A percentile compares a stretch with the other conserved stretches of the same genome.
Evolutionary conservation across 768 basidiomycete genomes (phyloP).

Genomic region (Pholiota microspora): DNA sequence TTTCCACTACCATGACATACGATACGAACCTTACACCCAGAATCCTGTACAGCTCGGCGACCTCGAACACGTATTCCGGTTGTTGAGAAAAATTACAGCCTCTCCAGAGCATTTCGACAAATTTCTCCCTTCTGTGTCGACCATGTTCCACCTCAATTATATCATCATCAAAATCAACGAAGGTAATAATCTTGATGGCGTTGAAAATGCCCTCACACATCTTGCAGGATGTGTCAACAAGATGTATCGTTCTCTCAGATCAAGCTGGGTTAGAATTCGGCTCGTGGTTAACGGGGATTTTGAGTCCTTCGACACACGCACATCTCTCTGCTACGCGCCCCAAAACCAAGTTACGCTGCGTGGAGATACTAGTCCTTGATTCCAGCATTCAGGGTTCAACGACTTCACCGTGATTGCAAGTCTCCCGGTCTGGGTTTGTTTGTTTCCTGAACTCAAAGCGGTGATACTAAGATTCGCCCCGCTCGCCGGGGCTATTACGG

Average conservation of each 20-base stretch:
- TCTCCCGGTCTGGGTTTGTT: slow-evolving; percentile 15
- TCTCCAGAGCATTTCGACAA: slow-evolving; percentile 18
- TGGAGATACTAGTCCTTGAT: slow-evolving; percentile 19
- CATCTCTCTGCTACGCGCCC: slow-evolving; percentile 9
- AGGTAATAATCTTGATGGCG: slow-evolving; percentile 6
- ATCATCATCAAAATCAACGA: slow-evolving; percentile 16
- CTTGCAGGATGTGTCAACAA: slow-evolving; percentile 12
- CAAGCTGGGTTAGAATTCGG: slow-evolving; percentile 14
- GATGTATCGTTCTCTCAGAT: slow-evolving; percentile 11
- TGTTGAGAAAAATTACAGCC: slow-evolving; percentile 7
- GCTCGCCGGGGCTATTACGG: too few relatives aligned
- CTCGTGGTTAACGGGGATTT: slow-evolving; percentile 14
- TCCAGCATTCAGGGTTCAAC: slow-evolving; percentile 15
- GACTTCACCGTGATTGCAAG: slow-evolving; percentile 1
- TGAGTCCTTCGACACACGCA: neutral
- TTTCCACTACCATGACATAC: slow-evolving; percentile 20
- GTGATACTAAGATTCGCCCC: slow-evolving; percentile 7
- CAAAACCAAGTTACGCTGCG: slow-evolving; percentile 11
- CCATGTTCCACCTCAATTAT: slow-evolving; percentile 3
- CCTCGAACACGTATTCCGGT: slow-evolving; percentile 8
- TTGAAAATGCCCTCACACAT: slow-evolving; percentile 14
- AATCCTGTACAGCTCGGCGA: neutral
- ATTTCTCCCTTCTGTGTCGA: slow-evolving; percentile 14
- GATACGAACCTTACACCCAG: slow-evolving; percentile 15
- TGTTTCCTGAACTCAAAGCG: slow-evolving; percentile 15